Evolutionary conservation across 345 rosid species (phyloP).

Genomic region (Hypericum perforatum): DNA sequence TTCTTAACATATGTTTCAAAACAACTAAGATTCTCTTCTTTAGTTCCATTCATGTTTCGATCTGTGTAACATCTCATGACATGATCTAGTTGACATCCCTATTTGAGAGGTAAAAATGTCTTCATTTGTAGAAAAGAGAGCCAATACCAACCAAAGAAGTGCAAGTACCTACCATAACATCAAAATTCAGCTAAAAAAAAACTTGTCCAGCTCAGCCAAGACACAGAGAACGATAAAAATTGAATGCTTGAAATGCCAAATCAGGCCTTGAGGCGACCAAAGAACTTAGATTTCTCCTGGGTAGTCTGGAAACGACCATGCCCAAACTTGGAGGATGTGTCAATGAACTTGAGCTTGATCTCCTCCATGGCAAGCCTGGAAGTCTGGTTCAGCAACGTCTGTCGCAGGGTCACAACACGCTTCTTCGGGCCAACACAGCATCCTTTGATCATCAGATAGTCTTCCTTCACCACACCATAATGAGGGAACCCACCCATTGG

Average conservation of each 20-base stretch:
- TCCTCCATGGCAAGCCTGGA: constrained; percentile 61
- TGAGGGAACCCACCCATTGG: constrained; percentile 88
- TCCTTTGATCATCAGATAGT: constrained; percentile 72
- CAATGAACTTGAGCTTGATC: constrained; percentile 68
- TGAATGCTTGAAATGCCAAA: not conserved
- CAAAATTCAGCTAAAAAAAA: not conserved
- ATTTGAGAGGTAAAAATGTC: too few relatives aligned
- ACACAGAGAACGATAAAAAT: too few relatives aligned
- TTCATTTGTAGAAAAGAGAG: too few relatives aligned
- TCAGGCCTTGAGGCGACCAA: constrained; percentile 50
- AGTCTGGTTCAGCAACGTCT: constrained; percentile 58
- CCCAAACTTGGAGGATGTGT: constrained; percentile 59
- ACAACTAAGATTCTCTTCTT: too few relatives aligned
- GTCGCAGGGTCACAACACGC: constrained; percentile 76
- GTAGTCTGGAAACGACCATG: constrained; percentile 75
- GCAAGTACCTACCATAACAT: not conserved
- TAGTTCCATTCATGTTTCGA: too few relatives aligned
- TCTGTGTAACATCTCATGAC: too few relatives aligned
- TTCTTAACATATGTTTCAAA: too few relatives aligned
- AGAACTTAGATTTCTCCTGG: constrained; percentile 55
- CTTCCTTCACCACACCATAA: constrained; percentile 68
- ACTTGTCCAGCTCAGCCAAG: too few relatives aligned
- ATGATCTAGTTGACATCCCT: too few relatives aligned
- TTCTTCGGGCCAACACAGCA: constrained; percentile 84
- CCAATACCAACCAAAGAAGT: not conserved